phyloP scores from a whole-genome alignment of 495 filamentous ascomycete genomes.

The Polyplosphaeria fusca region DNA sequence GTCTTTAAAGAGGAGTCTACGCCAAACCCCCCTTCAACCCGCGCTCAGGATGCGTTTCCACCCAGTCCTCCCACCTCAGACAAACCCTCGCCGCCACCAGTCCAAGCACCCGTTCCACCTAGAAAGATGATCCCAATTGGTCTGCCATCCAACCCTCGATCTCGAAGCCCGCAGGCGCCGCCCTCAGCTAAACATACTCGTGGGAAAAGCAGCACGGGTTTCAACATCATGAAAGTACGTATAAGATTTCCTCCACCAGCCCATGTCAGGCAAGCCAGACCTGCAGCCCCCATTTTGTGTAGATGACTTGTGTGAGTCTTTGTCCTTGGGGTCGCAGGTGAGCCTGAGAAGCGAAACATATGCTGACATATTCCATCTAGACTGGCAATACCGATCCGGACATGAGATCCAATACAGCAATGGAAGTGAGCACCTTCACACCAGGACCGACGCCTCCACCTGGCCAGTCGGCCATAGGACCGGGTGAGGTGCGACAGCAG shows the following conservation, averaged over 20 bases:
- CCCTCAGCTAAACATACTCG: slow-evolving; percentile 13
- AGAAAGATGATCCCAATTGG: slow-evolving; percentile 1
- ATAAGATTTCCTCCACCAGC: slow-evolving; percentile 5
- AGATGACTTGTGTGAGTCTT: neutral
- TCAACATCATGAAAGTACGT: slow-evolving; percentile 26
- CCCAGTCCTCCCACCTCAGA: slow-evolving; percentile 7
- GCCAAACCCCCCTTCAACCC: neutral
- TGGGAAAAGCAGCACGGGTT: slow-evolving; percentile 32
- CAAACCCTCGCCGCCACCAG: slow-evolving; percentile 1
- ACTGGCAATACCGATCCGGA: no score
- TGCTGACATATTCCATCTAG: slow-evolving; percentile 2
- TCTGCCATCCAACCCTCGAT: slow-evolving; percentile 16
- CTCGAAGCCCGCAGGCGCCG: neutral
- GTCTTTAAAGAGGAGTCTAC: no score
- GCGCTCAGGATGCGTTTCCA: neutral
- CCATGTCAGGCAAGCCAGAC: slow-evolving; percentile 8
- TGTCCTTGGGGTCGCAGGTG: neutral
- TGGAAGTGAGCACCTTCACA: slow-evolving; percentile 14
- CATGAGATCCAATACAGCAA: no score
- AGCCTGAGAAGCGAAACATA: neutral
- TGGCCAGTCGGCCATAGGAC: neutral
- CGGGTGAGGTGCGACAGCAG: neutral
- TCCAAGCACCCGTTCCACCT: neutral
- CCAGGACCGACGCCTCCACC: slow-evolving; percentile 14
- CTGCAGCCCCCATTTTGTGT: neutral